Percentiles rank a stretch among this genome's conserved stretches.
These are phyloP conservation scores for Penicillium oxalicum DNA, from an alignment of 2,329 filamentous ascomycete species.

Conservation along the genomic window DNA sequence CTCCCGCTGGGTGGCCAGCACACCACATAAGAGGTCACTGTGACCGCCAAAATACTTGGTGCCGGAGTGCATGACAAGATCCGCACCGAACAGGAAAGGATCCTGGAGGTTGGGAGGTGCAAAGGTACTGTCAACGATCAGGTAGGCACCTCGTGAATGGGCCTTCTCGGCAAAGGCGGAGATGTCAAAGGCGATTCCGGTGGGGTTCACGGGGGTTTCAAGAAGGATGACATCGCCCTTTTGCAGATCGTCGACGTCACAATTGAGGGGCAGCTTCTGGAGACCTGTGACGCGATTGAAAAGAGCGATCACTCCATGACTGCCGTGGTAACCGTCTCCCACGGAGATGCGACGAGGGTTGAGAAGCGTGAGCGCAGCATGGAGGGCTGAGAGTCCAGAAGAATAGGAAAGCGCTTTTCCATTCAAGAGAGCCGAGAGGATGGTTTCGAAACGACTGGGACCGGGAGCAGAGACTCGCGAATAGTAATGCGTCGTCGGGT, in stretches of 20 bases:
- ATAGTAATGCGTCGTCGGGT: conserved; percentile 61
- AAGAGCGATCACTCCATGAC: conserved; percentile 74
- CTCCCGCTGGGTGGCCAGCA: conserved; percentile 59
- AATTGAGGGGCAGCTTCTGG: conserved; percentile 64
- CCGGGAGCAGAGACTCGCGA: conserved; percentile 75
- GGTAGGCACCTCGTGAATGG: conserved; percentile 62
- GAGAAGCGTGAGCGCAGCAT: conserved; percentile 75
- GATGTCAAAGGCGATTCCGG: conserved; percentile 73
- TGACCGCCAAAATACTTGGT: conserved; percentile 97
- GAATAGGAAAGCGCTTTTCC: conserved; percentile 67
- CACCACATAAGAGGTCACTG: conserved; percentile 85
- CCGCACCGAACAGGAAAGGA: conserved; percentile 73
- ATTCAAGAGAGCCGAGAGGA: conserved; percentile 67
- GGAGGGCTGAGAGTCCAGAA: conserved; percentile 81
- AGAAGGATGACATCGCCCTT: conserved; percentile 81
- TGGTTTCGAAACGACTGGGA: conserved; percentile 74
- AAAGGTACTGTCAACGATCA: conserved; percentile 88
- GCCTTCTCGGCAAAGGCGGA: conserved; percentile 66
- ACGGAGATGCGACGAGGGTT: conserved; percentile 81
- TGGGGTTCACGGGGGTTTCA: conserved; percentile 90
- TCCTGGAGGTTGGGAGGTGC: conserved; percentile 84
- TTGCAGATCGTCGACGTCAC: conserved; percentile 58
- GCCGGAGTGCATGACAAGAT: conserved; percentile 84
- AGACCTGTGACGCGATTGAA: conserved; percentile 71
- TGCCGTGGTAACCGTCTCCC: conserved; percentile 84